Conservation (phyloP, 208 protist species). For the Angomonas ambiguus region DNA sequence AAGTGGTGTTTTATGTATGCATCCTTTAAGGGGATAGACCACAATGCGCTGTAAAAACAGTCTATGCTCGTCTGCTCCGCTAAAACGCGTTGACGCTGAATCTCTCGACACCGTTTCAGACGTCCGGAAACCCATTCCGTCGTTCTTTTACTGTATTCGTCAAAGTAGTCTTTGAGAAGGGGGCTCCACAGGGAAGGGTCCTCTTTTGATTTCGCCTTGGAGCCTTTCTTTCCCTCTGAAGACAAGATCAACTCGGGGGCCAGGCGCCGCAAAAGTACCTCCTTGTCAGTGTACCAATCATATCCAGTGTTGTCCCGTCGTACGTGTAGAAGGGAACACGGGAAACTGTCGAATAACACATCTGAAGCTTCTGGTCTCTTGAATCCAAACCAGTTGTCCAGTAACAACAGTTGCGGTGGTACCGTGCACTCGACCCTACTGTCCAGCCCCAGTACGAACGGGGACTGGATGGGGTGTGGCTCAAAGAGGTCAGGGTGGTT, state of each 20-base stretch:
- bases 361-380: background rate
- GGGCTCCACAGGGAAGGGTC: no score
- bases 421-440: conserved; percentile 10
- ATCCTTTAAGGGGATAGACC: background rate
- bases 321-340: background rate
- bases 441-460: conserved; percentile 21
- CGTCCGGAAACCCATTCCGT: no score
- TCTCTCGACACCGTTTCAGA: background rate
- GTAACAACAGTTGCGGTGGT: conserved; percentile 45
- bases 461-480: conserved; percentile 65
- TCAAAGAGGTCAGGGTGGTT: conserved; percentile 97
- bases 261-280: background rate
- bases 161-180: no score
- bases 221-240: no score
- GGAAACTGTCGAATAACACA: no score
- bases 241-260: background rate
- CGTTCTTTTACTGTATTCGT: no score
- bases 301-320: background rate
- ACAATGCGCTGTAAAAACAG: background rate
- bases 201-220: no score
- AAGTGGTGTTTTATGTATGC: conserved; percentile 5
- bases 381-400: conserved; percentile 21
- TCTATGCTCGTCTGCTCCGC: background rate
- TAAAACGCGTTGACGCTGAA: background rate
- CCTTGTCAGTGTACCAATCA: background rate